Evolutionary conservation across 192 early-diverging fungal species (phyloP).

Genomic region (Coemansia sp.): DNA sequence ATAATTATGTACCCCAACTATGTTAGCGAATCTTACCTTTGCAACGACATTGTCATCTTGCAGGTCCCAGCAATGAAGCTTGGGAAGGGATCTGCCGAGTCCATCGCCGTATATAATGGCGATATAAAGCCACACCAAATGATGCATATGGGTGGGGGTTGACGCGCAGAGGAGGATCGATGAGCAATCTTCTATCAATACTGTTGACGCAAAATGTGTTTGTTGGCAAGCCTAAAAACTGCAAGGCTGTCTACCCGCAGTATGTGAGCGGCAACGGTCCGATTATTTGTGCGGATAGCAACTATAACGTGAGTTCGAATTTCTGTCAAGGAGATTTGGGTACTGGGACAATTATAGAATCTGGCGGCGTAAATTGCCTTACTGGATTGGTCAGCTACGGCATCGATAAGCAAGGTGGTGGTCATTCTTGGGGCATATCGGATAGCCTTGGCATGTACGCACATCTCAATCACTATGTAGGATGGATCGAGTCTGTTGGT

Average conservation of each 20-base stretch:
- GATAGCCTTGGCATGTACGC: conserved; percentile 54
- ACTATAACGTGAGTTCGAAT: conserved; percentile 47
- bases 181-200: conserved; percentile 6
- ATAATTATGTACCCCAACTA: conserved; percentile 35
- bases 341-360: conserved; percentile 28
- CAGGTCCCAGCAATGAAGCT: conserved; percentile 19
- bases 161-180: conserved; percentile 25
- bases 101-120: conserved; percentile 25
- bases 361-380: conserved; percentile 22
- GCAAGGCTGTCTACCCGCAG: conserved; percentile 34
- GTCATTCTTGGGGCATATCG: conserved; percentile 38
- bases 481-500: too few relatives aligned
- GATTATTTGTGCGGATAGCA: conserved; percentile 38
- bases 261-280: conserved; percentile 29
- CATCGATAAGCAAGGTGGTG: conserved; percentile 18
- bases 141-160: conserved; percentile 45
- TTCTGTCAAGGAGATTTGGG: conserved; percentile 50
- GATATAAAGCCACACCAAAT: conserved; percentile 18
- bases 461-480: too few relatives aligned
- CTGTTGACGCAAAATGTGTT: conserved; percentile 39
- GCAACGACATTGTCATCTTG: conserved; percentile 49
- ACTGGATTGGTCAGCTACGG: conserved; percentile 53
- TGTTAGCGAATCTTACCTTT: neutral
- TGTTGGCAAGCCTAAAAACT: conserved; percentile 36
- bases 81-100: conserved; percentile 14